These are phyloP conservation scores for Agroathelia rolfsii DNA, from an alignment of 1,284 basidiomycete genomes.

Conservation along the genomic window DNA sequence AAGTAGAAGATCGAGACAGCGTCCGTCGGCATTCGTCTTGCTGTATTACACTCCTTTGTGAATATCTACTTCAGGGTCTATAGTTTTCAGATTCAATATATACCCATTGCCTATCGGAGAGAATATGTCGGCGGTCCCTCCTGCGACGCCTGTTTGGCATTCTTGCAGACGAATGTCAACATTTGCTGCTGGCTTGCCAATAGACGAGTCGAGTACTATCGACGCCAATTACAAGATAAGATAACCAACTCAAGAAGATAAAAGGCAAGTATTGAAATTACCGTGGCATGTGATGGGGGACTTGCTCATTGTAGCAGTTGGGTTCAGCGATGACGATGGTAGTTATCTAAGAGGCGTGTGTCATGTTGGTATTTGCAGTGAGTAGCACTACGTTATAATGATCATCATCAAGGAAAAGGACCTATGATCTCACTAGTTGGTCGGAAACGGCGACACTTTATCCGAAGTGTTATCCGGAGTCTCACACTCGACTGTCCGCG, in stretches of 20 bases:
- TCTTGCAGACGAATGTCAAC: constrained; percentile 54
- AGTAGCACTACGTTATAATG: no score
- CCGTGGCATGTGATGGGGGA: constrained; percentile 89
- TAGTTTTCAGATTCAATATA: constrained; percentile 10
- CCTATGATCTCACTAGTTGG: no score
- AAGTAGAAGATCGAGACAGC: constrained; percentile 64
- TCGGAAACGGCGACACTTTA: no score
- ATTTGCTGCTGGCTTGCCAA: constrained; percentile 70
- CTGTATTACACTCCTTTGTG: constrained; percentile 36
- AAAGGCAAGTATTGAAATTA: constrained; percentile 18
- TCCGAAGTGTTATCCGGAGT: no score
- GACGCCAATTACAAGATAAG: not conserved
- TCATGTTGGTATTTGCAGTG: no score
- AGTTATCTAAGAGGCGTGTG: no score
- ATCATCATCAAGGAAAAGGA: no score
- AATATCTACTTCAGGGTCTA: no score
- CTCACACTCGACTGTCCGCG: no score
- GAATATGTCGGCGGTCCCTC: constrained; percentile 30
- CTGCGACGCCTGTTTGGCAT: constrained; percentile 19
- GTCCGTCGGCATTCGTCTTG: constrained; percentile 72
- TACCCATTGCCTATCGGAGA: constrained; percentile 54
- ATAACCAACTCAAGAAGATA: constrained; percentile 1
- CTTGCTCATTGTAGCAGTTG: constrained; percentile 47
- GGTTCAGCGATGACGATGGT: no score
- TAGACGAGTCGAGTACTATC: constrained; percentile 76